phyloP scores from a whole-genome alignment of 1,139 yeast species.

The Geotrichum candidum region DNA sequence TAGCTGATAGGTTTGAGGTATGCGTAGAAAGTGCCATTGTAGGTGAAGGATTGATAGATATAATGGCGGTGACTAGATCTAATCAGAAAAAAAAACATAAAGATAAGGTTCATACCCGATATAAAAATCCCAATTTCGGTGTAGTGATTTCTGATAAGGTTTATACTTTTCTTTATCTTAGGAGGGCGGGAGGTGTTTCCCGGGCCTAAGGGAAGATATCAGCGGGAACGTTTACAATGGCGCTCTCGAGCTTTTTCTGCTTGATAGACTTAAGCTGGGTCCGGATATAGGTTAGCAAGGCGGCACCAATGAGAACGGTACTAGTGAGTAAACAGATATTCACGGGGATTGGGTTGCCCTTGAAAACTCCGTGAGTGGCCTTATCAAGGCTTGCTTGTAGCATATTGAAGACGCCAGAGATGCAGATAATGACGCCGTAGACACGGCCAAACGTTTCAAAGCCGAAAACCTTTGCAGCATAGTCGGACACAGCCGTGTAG shows the following conservation, averaged over 20 bases:
- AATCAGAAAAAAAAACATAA: not conserved
- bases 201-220: conserved; percentile 41
- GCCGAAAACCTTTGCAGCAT: conserved; percentile 88
- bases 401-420: conserved; percentile 73
- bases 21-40: too few species aligned
- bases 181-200: conserved; percentile 13
- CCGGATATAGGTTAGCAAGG: conserved; percentile 49
- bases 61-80: not conserved
- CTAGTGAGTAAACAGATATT: conserved; percentile 49
- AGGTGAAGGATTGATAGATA: not conserved
- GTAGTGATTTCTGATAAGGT: not conserved
- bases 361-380: conserved; percentile 58
- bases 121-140: not conserved
- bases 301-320: conserved; percentile 51
- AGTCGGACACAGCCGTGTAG: conserved; percentile 87
- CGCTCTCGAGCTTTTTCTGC: conserved; percentile 52
- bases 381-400: conserved; percentile 64
- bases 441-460: conserved; percentile 86
- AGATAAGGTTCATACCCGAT: not conserved
- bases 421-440: conserved; percentile 80
- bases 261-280: conserved; percentile 47
- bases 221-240: conserved; percentile 54
- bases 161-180: conserved; percentile 10
- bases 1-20: too few species aligned
- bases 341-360: conserved; percentile 74